Percentiles rank a stretch among this genome's conserved stretches.
phyloP scores from a whole-genome alignment of 2,329 filamentous ascomycete species.

The Fusarium kyushuense region DNA sequence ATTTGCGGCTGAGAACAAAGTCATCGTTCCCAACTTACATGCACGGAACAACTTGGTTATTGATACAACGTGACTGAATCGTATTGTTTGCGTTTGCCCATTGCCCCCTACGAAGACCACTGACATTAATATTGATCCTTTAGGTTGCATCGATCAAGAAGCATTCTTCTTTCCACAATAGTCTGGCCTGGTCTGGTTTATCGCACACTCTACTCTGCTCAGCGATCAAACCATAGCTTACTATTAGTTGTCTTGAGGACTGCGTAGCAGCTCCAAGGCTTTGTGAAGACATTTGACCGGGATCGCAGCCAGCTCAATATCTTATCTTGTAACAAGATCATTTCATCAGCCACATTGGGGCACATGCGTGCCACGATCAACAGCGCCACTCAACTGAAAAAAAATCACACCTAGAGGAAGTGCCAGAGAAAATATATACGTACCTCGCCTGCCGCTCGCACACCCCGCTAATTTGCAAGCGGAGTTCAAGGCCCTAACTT shows the following conservation, averaged over 20 bases:
- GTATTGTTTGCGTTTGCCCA: neutral
- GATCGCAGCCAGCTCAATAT: neutral
- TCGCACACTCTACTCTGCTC: too few relatives aligned
- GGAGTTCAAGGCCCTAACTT: slow-evolving; percentile 58
- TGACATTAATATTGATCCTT: neutral
- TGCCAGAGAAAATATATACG: slow-evolving; percentile 6
- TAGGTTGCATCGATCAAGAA: neutral
- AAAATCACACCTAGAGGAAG: neutral
- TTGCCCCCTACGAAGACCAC: neutral
- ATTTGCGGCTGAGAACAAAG: neutral
- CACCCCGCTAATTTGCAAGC: slow-evolving; percentile 31
- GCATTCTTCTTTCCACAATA: neutral
- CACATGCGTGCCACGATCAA: neutral
- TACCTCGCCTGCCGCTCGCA: slow-evolving; percentile 8
- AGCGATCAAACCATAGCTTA: too few relatives aligned
- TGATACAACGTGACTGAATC: slow-evolving; percentile 2
- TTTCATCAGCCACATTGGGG: slow-evolving; percentile 7
- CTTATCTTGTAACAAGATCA: neutral
- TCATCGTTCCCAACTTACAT: neutral
- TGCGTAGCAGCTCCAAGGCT: neutral
- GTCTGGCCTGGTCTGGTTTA: too few relatives aligned
- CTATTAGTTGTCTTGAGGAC: neutral
- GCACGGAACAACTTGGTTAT: neutral
- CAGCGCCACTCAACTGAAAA: slow-evolving; percentile 9
- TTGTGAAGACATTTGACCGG: neutral